These are phyloP conservation scores for Citrus unshiu DNA, from an alignment of 345 rosid genomes.

Conservation along the genomic window DNA sequence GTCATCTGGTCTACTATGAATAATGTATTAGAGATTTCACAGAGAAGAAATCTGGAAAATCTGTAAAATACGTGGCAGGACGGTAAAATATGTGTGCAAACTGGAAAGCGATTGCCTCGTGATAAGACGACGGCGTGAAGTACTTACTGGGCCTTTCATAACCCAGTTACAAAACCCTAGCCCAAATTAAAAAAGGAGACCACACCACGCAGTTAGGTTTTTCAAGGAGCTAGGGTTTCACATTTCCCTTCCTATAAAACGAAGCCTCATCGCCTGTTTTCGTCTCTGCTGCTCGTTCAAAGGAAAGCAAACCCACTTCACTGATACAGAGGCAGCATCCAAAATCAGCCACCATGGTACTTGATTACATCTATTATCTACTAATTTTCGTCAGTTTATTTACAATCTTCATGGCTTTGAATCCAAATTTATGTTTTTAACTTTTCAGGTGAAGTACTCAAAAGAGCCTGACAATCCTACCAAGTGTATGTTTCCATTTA, in stretches of 20 bases:
- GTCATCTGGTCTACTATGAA: too few relatives aligned
- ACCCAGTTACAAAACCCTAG: neutral
- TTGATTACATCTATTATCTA: neutral
- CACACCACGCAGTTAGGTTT: neutral
- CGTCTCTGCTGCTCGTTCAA: neutral
- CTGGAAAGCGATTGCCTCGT: neutral
- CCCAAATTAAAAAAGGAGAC: neutral
- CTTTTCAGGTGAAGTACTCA: slow-evolving; percentile 85
- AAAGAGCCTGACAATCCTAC: slow-evolving; percentile 88
- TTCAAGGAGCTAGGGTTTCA: slow-evolving; percentile 11
- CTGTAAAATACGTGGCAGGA: too few relatives aligned
- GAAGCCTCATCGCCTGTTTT: neutral
- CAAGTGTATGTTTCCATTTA: slow-evolving; percentile 62
- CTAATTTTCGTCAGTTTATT: neutral
- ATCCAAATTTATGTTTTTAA: neutral
- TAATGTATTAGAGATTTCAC: too few relatives aligned
- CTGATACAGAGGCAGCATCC: slow-evolving; percentile 7
- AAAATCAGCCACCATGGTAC: slow-evolving; percentile 36
- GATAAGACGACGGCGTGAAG: neutral
- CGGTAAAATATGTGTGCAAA: too few relatives aligned
- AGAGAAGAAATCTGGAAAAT: too few relatives aligned
- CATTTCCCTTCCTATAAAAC: neutral
- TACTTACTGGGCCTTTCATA: neutral
- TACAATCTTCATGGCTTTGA: neutral
- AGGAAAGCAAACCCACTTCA: neutral